phyloP scores from a whole-genome alignment of 495 filamentous ascomycete genomes.

The Penicillium cinerascens region DNA sequence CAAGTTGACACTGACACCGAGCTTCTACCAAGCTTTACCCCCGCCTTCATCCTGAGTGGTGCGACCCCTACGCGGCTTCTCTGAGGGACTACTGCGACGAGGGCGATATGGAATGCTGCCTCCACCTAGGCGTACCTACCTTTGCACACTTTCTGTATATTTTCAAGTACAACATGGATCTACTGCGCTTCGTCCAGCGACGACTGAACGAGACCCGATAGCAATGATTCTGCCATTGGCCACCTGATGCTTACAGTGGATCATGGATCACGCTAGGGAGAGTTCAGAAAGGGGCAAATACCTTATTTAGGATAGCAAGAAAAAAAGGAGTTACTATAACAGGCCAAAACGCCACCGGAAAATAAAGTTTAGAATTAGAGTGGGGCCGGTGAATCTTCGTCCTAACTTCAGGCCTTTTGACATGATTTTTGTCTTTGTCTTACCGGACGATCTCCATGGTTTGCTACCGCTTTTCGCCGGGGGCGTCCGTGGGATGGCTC shows the following conservation, averaged over 20 bases:
- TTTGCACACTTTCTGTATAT: slow-evolving; percentile 16
- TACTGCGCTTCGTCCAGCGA: slow-evolving; percentile 13
- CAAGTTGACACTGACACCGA: background rate
- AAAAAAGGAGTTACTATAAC: background rate
- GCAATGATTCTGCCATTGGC: background rate
- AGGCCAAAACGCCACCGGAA: background rate
- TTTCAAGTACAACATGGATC: slow-evolving; percentile 17
- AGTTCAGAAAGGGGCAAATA: background rate
- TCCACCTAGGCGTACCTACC: slow-evolving; percentile 1
- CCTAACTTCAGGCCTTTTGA: too few species aligned
- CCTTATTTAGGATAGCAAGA: background rate
- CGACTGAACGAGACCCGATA: slow-evolving; percentile 7
- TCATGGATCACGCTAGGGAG: too few species aligned
- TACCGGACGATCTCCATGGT: too few species aligned
- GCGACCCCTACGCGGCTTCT: slow-evolving; percentile 12
- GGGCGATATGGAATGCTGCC: slow-evolving; percentile 22
- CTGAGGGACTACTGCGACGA: slow-evolving; percentile 26
- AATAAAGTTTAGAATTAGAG: background rate
- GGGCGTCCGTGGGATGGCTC: background rate
- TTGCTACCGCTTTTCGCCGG: background rate
- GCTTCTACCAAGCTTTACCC: slow-evolving; percentile 16
- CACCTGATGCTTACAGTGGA: background rate
- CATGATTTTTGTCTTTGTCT: too few species aligned
- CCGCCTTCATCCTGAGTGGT: slow-evolving; percentile 23
- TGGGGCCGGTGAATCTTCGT: background rate